Base-by-base conservation (phyloP, 2,329 filamentous ascomycete genomes). In the Cytospora paraplurivora region DNA sequence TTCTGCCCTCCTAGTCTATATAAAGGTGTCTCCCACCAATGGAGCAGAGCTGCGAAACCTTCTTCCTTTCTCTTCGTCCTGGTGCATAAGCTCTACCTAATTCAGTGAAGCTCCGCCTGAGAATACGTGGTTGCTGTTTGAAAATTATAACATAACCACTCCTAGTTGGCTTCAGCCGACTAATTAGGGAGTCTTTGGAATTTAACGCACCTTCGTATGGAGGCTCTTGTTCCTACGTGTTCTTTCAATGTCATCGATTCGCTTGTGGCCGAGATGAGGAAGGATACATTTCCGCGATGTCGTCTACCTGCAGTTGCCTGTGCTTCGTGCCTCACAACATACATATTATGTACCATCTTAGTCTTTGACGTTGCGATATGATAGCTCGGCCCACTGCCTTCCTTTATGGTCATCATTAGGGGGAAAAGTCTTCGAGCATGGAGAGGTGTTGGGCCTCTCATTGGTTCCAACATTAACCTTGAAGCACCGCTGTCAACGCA, bases 61-160 rank as follows among this genome's bases (percentile, higher is more conserved):
- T 73, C 71, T 69, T 74, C 78, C 82, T 76, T 75, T 69, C 75
- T 79, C 76, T 73, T 72, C 78, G 86, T 86, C 83, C 80, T 75
- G 82, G 86, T 89, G 87, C 87, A 88, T 79, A 86, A 88, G 89
- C 88, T 85, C 89, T 89, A 91, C 84, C 87, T 85, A 85, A 88
- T 86, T 85, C 88, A 89, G 87, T 92, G 89, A 92, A 87, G 89
- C 91, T 88, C 87, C 85, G 87, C 92, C 90, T 86, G 90, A 92
- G 88, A 86, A 85, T 84, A 85, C 85, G 84, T 91, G 91, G 90
- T 92, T 92, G 89, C 89, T 92, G 90, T 88, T 91, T 91, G 88
- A 90, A 90, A 91, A 90, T 88, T 91, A 90, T 82, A 83, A 81
- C 82, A 85, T 90, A 89, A 91, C 89, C 82, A 82, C 89, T 92